Percentiles rank a stretch among this genome's conserved stretches.
Conservation (phyloP, 192 early-diverging fungal genomes). For the Linnemannia hyalina region DNA sequence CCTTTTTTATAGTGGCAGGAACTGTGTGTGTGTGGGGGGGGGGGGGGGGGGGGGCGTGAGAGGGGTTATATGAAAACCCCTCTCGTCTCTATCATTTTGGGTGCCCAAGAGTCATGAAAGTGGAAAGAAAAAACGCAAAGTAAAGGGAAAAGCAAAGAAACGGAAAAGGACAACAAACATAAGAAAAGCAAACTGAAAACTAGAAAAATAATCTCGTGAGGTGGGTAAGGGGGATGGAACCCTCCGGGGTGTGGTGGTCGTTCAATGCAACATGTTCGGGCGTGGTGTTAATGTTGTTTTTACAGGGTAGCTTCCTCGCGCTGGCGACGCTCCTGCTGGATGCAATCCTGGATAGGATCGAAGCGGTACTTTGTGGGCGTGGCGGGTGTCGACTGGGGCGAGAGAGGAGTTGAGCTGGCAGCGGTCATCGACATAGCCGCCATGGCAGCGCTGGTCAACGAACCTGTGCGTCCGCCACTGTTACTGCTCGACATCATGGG, state of each 20-base stretch:
- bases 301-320: constrained; percentile 45
- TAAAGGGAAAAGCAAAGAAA: neutral
- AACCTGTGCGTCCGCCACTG: neutral
- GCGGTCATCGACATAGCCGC: neutral
- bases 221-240: neutral
- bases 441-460: neutral
- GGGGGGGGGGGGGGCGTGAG: no score
- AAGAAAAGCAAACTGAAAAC: neutral
- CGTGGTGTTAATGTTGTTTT: neutral
- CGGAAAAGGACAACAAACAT: neutral
- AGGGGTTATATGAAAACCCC: no score
- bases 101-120: neutral
- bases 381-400: constrained; percentile 35
- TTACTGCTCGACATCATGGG: constrained; percentile 8
- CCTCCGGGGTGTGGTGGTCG: neutral
- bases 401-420: constrained; percentile 23
- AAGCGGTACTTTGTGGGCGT: constrained; percentile 50
- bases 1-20: constrained; percentile 2
- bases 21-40: neutral
- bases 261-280: neutral
- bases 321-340: constrained; percentile 38
- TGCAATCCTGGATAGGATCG: constrained; percentile 46
- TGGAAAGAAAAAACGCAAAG: no score
- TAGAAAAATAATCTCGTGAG: neutral
- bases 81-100: no score